phyloP scores from a whole-genome alignment of 163 green algal genomes.

The Scenedesmus sp. region DNA sequence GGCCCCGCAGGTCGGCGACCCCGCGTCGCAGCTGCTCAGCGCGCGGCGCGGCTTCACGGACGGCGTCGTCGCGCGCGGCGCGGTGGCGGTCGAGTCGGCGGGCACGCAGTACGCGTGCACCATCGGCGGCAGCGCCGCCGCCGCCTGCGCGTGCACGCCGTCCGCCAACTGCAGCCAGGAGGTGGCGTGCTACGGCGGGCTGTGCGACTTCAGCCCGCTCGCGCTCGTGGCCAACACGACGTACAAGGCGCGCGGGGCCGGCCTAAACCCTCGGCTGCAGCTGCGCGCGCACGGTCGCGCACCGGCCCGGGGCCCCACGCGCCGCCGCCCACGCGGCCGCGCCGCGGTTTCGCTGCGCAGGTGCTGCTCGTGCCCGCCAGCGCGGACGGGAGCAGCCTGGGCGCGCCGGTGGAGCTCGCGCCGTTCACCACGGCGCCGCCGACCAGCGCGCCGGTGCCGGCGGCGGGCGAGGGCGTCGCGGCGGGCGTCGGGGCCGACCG shows the following conservation, averaged over 20 bases:
- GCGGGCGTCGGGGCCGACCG: conserved; percentile 13
- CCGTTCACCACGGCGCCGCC: conserved; percentile 35
- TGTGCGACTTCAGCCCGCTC: conserved; percentile 38
- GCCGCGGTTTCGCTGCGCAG: background rate
- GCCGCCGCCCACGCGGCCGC: too few species aligned
- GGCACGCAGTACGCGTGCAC: conserved; percentile 8
- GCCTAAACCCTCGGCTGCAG: background rate
- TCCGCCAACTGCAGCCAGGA: conserved; percentile 13
- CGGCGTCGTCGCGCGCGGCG: conserved; percentile 22
- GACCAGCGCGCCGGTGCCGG: background rate
- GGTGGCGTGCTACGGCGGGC: conserved; percentile 37
- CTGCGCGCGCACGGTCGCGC: too few species aligned
- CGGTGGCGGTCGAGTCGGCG: background rate
- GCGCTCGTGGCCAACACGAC: conserved; percentile 42
- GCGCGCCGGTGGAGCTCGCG: background rate
- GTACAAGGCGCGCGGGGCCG: conserved; percentile 47
- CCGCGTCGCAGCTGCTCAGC: background rate
- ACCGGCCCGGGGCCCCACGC: too few species aligned
- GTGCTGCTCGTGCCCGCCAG: conserved; percentile 30
- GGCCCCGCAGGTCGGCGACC: background rate
- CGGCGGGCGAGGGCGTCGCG: background rate
- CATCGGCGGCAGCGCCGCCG: conserved; percentile 6
- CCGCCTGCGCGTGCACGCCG: conserved; percentile 24
- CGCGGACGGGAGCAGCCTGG: background rate
- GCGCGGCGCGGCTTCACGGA: conserved; percentile 5